Evolutionary conservation across 805 yeast genomes (phyloP).

Genomic region (Candida tammaniensis): DNA sequence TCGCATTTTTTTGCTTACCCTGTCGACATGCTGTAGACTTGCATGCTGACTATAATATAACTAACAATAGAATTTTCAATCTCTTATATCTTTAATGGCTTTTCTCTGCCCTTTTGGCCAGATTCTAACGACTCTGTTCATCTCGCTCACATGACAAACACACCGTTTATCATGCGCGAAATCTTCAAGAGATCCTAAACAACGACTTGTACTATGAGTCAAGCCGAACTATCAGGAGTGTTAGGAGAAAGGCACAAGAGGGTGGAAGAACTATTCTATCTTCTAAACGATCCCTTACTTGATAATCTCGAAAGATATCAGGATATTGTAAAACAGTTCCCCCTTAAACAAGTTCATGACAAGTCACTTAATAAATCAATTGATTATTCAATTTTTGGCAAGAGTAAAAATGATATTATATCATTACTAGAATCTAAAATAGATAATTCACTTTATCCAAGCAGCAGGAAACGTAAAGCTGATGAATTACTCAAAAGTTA

Average conservation of each 20-base stretch:
- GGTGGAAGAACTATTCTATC: slow-evolving; percentile 17
- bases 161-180: slow-evolving; percentile 20
- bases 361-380: slow-evolving; percentile 6
- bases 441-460: slow-evolving; percentile 2
- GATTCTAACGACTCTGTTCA: no score
- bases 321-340: slow-evolving; percentile 3
- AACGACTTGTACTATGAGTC: slow-evolving; percentile 4
- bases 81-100: no score
- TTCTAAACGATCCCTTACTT: slow-evolving; percentile 18
- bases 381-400: slow-evolving; percentile 9
- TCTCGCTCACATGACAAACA: slow-evolving; percentile 20
- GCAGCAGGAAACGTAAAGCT: slow-evolving; percentile 4
- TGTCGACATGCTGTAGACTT: no score
- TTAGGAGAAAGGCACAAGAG: slow-evolving; percentile 11
- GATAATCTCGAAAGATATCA: slow-evolving; percentile 8
- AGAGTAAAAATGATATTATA: slow-evolving; percentile 4
- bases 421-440: slow-evolving; percentile 6
- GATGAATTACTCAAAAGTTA: slow-evolving; percentile 1
- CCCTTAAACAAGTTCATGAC: slow-evolving; percentile 4
- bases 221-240: slow-evolving; percentile 2
- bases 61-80: no score
- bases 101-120: no score
- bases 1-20: slow-evolving; percentile 41
- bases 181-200: no score
- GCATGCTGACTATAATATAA: no score